Base-by-base conservation (phyloP, 2,329 filamentous ascomycete species). In the Hysterium pulicare region DNA sequence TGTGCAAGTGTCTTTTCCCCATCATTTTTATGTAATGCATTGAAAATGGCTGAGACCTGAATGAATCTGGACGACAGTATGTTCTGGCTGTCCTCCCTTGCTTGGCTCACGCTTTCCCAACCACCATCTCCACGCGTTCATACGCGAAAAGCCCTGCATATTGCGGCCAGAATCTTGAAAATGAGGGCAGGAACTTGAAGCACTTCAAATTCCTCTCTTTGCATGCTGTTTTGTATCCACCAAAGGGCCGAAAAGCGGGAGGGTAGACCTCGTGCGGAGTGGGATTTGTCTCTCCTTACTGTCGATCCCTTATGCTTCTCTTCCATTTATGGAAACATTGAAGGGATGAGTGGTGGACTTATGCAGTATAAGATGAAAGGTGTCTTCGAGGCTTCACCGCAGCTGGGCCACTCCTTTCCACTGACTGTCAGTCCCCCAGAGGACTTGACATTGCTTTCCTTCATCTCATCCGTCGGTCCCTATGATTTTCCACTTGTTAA, bases 211-310 rank as follows among this genome's bases (percentile, higher is more conserved):
- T 28, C n/a, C 26, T 28, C 26, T 17, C 10, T 34, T 34, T 16
- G 15, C 21, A 34, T 17, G 15, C 32, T 19, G 17, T 34, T 34
- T 15, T 19, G 7, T n/a, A 17, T 17, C 15, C 6, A 10, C 16
- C 32, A 17, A 34, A 19, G 21, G n/a, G 13, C 4, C 32, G 11
- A 34, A 34, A n/a, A 10, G 11, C 32, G 16, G 3, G 32, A 16
- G 5, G 16, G 9, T n/a, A 13, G 9, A 19, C 16, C 32, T 19
- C 32, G 32, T n/a, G n/a, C n/a, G n/a, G n/a, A n/a, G n/a, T n/a
- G n/a, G n/a, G n/a, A n/a, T 11, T 48, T 56, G 54, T 56, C 54
- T 58, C 52, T 60, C 56, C 59, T 59, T 62, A 51, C 58, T 46
- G 57, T 46, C 37, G 53, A 59, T 61, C 57, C 43, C 34, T 38